Conservation (phyloP, 371 early-diverging fungal species). For the Rhizopus microsporus region DNA sequence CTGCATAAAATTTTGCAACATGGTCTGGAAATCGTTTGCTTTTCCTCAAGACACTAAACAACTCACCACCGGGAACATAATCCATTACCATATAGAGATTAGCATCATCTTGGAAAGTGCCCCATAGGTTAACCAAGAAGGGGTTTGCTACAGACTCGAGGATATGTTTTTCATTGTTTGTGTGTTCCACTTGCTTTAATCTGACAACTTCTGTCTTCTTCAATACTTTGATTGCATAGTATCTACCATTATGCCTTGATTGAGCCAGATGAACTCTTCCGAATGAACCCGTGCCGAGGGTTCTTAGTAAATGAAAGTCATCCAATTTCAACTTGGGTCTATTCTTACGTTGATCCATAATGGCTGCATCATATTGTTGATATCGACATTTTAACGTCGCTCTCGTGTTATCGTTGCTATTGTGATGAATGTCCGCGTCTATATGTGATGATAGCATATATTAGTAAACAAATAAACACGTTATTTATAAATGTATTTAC, state of each 20-base stretch:
- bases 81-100: too few species aligned
- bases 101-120: too few species aligned
- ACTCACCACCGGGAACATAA: slow-evolving; percentile 90
- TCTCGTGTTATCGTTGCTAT: background rate
- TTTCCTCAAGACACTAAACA: slow-evolving; percentile 83
- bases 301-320: slow-evolving; percentile 73
- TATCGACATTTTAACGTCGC: slow-evolving; percentile 7
- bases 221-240: slow-evolving; percentile 97
- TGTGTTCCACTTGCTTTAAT: slow-evolving; percentile 94
- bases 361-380: slow-evolving; percentile 17
- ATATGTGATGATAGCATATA: background rate
- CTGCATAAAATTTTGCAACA: slow-evolving; percentile 83
- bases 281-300: slow-evolving; percentile 98
- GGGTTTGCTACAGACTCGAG: slow-evolving; percentile 82
- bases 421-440: background rate
- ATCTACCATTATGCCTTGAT: slow-evolving; percentile 71
- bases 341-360: slow-evolving; percentile 23
- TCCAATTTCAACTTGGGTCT: slow-evolving; percentile 61
- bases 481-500: too few species aligned
- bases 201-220: slow-evolving; percentile 93
- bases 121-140: slow-evolving; percentile 76
- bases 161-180: slow-evolving; percentile 88
- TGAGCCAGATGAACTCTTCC: slow-evolving; percentile 95
- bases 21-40: slow-evolving; percentile 85
- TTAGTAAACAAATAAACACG: background rate